Conservation (phyloP, 352 stramenopile species). For the Pythium scleroteichum region DNA sequence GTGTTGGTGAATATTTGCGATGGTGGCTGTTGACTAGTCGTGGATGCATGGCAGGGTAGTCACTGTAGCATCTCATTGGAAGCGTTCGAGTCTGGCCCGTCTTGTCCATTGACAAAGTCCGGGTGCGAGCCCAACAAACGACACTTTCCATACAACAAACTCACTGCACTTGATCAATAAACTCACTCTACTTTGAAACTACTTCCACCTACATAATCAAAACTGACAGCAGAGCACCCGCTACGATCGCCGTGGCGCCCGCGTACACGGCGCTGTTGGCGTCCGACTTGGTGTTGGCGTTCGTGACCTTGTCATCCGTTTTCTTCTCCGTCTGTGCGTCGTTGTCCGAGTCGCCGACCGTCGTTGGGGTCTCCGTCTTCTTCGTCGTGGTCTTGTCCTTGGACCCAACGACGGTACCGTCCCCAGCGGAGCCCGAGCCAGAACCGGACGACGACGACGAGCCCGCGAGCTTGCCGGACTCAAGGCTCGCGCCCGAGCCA, state of each 20-base stretch:
- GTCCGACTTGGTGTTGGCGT: slow-evolving; percentile 24
- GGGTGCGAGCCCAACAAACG: no score
- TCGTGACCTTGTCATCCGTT: slow-evolving; percentile 2
- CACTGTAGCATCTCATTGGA: no score
- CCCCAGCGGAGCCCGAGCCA: neutral
- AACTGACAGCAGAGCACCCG: slow-evolving; percentile 5
- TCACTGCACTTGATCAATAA: neutral
- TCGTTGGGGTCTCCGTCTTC: neutral
- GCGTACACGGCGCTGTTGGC: slow-evolving; percentile 10
- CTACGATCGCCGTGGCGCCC: slow-evolving; percentile 11
- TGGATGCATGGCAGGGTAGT: no score
- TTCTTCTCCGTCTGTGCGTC: neutral
- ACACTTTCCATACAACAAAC: neutral
- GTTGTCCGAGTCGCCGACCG: slow-evolving; percentile 9
- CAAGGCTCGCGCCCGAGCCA: neutral
- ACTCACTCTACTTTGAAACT: neutral
- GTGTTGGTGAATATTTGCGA: no score
- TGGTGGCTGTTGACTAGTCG: no score
- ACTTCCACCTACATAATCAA: slow-evolving; percentile 13
- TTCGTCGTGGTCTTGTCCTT: neutral
- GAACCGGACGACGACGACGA: slow-evolving; percentile 3
- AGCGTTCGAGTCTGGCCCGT: no score
- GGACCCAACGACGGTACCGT: neutral
- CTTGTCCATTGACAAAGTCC: no score
- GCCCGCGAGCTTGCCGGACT: neutral